phyloP scores from a whole-genome alignment of 176 grass and related monocot species.

The Themeda triandra region DNA sequence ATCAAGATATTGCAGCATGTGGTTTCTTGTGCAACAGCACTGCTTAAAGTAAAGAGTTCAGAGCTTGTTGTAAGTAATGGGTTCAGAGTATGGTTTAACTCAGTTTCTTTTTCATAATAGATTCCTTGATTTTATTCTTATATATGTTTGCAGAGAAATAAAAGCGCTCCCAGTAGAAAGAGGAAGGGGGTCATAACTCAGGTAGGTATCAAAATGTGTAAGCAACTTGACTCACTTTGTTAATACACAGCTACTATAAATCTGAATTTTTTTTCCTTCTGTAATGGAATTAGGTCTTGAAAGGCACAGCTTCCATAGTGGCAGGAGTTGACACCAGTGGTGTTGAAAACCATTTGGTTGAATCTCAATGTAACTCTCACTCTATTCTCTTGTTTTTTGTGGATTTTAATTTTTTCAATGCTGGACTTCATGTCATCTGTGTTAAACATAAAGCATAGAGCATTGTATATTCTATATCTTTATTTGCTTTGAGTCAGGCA shows the following conservation, averaged over 20 bases:
- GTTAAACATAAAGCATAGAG: neutral
- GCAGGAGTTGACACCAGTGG: neutral
- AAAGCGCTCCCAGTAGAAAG: slow-evolving; percentile 6
- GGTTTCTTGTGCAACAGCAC: slow-evolving; percentile 40
- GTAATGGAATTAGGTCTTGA: neutral
- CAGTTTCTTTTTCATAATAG: slow-evolving; percentile 5
- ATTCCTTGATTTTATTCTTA: neutral
- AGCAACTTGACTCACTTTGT: neutral
- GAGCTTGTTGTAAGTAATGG: slow-evolving; percentile 44
- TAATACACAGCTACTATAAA: neutral
- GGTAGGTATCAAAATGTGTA: slow-evolving; percentile 15
- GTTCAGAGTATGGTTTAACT: neutral
- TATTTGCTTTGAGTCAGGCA: neutral
- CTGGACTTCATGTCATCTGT: neutral
- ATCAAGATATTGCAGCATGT: slow-evolving; percentile 63
- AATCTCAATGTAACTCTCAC: slow-evolving; percentile 39
- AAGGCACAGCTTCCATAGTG: neutral
- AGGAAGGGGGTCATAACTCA: neutral
- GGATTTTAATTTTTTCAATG: neutral
- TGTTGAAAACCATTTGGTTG: neutral
- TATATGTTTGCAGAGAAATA: slow-evolving; percentile 34
- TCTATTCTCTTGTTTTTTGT: neutral
- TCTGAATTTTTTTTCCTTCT: neutral
- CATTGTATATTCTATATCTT: neutral
- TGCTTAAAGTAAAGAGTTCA: slow-evolving; percentile 41